Conservation (phyloP, 2,329 filamentous ascomycete genomes). For the Aspergillus ibericus region DNA sequence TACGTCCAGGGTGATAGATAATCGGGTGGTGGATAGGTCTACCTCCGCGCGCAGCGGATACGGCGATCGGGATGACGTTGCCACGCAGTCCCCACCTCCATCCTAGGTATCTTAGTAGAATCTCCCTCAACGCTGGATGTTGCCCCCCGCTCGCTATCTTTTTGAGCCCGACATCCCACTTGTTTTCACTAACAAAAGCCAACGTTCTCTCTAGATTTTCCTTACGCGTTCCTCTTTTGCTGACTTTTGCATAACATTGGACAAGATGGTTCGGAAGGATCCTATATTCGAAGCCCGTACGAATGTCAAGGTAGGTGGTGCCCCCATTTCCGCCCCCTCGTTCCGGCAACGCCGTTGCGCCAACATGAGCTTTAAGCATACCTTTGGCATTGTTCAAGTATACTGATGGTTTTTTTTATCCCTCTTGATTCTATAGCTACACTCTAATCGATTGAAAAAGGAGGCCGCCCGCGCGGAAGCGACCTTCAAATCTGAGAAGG, state of each 20-base stretch:
- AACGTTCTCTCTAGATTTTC: background rate
- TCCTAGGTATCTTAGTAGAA: conserved; percentile 11
- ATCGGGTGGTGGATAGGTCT: background rate
- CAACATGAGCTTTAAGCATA: background rate
- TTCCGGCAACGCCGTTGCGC: background rate
- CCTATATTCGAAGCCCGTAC: conserved; percentile 45
- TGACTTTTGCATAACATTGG: background rate
- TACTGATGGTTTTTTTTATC: background rate
- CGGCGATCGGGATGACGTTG: conserved; percentile 22
- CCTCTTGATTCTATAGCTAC: conserved; percentile 35
- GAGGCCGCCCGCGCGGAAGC: conserved; percentile 48
- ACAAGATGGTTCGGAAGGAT: conserved; percentile 42
- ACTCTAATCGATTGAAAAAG: conserved; percentile 50
- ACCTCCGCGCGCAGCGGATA: background rate
- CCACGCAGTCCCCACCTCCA: conserved; percentile 16
- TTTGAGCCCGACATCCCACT: background rate
- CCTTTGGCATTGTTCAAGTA: background rate
- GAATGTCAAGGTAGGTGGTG: conserved; percentile 41
- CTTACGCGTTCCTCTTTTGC: background rate
- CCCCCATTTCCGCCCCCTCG: background rate
- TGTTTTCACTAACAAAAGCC: background rate
- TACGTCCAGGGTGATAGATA: too few relatives aligned
- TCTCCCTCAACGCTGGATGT: background rate
- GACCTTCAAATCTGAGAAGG: conserved; percentile 49
- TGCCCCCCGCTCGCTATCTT: conserved; percentile 7